phyloP scores from a whole-genome alignment of 306 rosid genomes.

The Macrotyloma uniflorum region DNA sequence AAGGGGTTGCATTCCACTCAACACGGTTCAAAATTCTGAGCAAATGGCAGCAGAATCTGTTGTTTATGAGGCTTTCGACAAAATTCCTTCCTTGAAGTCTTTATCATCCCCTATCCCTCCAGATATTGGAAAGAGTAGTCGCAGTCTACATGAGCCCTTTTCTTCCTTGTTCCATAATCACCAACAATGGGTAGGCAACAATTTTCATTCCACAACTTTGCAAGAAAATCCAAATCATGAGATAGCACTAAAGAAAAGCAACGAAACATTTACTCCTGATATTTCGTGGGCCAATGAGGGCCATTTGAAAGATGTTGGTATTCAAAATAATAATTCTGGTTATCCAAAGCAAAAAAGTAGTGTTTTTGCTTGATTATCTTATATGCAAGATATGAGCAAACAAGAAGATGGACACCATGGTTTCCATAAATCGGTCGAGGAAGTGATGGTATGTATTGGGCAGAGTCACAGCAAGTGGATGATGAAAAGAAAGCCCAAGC shows the following conservation, averaged over 20 bases:
- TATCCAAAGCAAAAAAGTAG: slow-evolving; percentile 39
- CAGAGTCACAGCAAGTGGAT: slow-evolving; percentile 31
- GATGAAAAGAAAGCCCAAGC: slow-evolving; percentile 41
- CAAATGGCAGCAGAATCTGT: slow-evolving; percentile 32
- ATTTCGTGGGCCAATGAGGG: slow-evolving; percentile 32
- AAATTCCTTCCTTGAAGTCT: slow-evolving; percentile 28
- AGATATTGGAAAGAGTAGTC: slow-evolving; percentile 36
- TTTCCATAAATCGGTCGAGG: slow-evolving; percentile 47
- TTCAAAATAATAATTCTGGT: slow-evolving; percentile 24
- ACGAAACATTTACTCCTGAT: slow-evolving; percentile 16
- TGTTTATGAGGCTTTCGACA: slow-evolving; percentile 14
- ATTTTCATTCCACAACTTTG: slow-evolving; percentile 29
- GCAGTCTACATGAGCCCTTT: slow-evolving; percentile 33
- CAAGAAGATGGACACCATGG: slow-evolving; percentile 22
- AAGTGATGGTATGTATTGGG: slow-evolving; percentile 55
- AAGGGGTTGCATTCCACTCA: too few species aligned
- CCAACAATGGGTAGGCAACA: slow-evolving; percentile 35
- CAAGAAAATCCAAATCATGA: slow-evolving; percentile 41
- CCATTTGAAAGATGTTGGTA: slow-evolving; percentile 4
- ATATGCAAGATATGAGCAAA: slow-evolving; percentile 31
- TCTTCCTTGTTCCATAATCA: slow-evolving; percentile 25
- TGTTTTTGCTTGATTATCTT: slow-evolving; percentile 58
- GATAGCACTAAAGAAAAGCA: slow-evolving; percentile 36
- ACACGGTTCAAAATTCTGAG: slow-evolving; percentile 33
- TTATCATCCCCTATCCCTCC: slow-evolving; percentile 32